Base-by-base conservation (phyloP, 257 asterid genomes). In the Scutellaria barbata region DNA sequence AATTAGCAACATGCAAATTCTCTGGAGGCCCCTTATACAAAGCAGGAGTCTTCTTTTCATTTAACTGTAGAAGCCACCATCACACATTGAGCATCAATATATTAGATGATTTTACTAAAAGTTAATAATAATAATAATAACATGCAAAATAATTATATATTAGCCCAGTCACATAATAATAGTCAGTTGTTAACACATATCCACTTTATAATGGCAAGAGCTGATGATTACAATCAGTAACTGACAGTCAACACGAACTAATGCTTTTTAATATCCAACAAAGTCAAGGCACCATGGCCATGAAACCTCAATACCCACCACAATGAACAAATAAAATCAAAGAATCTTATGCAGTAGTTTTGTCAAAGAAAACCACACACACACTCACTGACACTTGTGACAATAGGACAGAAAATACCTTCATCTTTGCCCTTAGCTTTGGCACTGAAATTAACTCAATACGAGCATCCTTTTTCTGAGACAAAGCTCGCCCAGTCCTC, bases 21-120 rank as follows among this genome's bases (percentile, higher is more conserved):
- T 87, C 94, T 14, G 88, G 86, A 68, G 99, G 99, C 68, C 98
- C 98, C 85, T 81, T 88, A 66, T 60, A 82, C 63, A 78, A 54
- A 43, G 92, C 90, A 66, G 89, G 83, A 35, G 81, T 55, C 76
- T 78, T 83, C 73, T 84, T 84, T 72, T 85, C 96, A 70, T 76
- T 81, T 69, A 72, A 67, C 95, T 86, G 83, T 81, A 81, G 69
- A 72, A 72, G 75, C 56, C 47, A 66, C 46, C 56, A 40, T 68
- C 54, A 61, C 62, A 57, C 4, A 63, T 48, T 71, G 69, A 71
- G 73, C 74, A 63, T 73, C 76, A 63, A 62, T 60, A 68, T 40
- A 6, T 7, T n/a, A 35, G 10, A 39, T 1, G 1, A 39, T 7
- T 30, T 30, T 8, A 60, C 14, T 14, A 6, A 14, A 45, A 47